Conservation (phyloP, 192 early-diverging fungal genomes). For the Coemansia sp. region DNA sequence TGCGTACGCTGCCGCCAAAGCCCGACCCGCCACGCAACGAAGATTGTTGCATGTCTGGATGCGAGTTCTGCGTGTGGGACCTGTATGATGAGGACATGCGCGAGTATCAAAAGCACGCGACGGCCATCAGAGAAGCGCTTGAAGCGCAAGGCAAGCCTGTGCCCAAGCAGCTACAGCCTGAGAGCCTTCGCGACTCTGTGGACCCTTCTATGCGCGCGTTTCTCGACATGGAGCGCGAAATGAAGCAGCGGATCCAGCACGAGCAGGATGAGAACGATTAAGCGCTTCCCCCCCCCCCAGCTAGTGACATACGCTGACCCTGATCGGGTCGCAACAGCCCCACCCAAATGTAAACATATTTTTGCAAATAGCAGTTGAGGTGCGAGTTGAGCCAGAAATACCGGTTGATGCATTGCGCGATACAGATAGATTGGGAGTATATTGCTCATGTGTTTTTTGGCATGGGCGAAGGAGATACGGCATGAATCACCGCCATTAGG, state of each 20-base stretch:
- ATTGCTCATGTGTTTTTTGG: too few relatives aligned
- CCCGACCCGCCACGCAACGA: slow-evolving; percentile 47
- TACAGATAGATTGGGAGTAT: too few relatives aligned
- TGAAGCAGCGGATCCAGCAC: slow-evolving; percentile 40
- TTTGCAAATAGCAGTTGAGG: too few relatives aligned
- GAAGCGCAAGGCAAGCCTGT: slow-evolving; percentile 31
- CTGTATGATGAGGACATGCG: slow-evolving; percentile 54
- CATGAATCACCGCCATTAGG: too few relatives aligned
- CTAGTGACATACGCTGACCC: slow-evolving; percentile 8
- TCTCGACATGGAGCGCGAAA: slow-evolving; percentile 47
- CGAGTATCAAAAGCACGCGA: slow-evolving; percentile 46
- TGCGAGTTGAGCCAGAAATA: too few relatives aligned
- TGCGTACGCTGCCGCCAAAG: slow-evolving; percentile 44
- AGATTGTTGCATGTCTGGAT: slow-evolving; percentile 48
- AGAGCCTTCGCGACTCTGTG: slow-evolving; percentile 33
- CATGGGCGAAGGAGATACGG: too few relatives aligned
- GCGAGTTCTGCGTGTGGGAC: slow-evolving; percentile 55
- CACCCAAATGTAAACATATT: not conserved
- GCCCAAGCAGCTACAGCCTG: slow-evolving; percentile 30
- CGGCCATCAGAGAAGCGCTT: slow-evolving; percentile 21
- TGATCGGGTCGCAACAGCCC: not conserved
- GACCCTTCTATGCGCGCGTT: slow-evolving; percentile 54
- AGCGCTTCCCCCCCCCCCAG: not conserved
- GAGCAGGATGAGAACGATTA: slow-evolving; percentile 20
- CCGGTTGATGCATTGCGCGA: too few relatives aligned